A percentile compares a stretch with the other conserved stretches of the same genome.
Evolutionary conservation across 2,329 filamentous ascomycete genomes (phyloP).

Genomic region (Grosmannia serpens): DNA sequence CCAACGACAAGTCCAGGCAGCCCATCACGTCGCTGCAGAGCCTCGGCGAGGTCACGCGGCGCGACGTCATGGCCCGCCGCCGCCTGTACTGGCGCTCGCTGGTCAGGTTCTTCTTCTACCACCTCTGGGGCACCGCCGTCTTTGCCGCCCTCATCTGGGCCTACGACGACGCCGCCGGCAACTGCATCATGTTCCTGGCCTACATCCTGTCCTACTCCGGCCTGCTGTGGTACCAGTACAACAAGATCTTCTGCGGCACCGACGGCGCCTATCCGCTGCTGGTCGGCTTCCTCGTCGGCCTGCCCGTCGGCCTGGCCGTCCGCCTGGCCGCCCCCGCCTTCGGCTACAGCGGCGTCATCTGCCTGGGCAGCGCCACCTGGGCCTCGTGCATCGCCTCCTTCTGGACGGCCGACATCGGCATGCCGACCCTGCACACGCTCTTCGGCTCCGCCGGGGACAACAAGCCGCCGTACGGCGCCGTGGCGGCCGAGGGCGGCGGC

Average conservation of each 20-base stretch:
- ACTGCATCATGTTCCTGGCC: slow-evolving; percentile 34
- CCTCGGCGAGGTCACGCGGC: slow-evolving; percentile 30
- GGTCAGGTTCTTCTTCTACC: slow-evolving; percentile 34
- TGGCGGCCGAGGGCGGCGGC: background rate
- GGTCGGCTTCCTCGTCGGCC: slow-evolving; percentile 30
- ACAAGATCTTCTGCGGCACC: slow-evolving; percentile 38
- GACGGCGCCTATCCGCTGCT: slow-evolving; percentile 35
- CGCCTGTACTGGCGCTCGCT: slow-evolving; percentile 39
- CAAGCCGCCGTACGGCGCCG: background rate
- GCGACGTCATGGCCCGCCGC: slow-evolving; percentile 32
- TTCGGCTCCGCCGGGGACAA: background rate
- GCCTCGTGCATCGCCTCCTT: slow-evolving; percentile 33
- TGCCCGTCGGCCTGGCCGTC: slow-evolving; percentile 32
- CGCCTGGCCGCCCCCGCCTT: slow-evolving; percentile 26
- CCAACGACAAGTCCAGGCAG: slow-evolving; percentile 27
- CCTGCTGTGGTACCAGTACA: slow-evolving; percentile 40
- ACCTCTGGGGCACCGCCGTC: slow-evolving; percentile 37
- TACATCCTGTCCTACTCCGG: slow-evolving; percentile 26
- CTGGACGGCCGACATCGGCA: slow-evolving; percentile 32
- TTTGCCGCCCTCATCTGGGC: slow-evolving; percentile 38
- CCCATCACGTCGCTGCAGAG: slow-evolving; percentile 28
- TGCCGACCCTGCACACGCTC: slow-evolving; percentile 18
- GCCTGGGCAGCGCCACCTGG: slow-evolving; percentile 38
- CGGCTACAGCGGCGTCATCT: slow-evolving; percentile 33
- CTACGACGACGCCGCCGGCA: slow-evolving; percentile 26